Conservation (phyloP, 106 monocot species). For the Dendrobium chrysotoxum region DNA sequence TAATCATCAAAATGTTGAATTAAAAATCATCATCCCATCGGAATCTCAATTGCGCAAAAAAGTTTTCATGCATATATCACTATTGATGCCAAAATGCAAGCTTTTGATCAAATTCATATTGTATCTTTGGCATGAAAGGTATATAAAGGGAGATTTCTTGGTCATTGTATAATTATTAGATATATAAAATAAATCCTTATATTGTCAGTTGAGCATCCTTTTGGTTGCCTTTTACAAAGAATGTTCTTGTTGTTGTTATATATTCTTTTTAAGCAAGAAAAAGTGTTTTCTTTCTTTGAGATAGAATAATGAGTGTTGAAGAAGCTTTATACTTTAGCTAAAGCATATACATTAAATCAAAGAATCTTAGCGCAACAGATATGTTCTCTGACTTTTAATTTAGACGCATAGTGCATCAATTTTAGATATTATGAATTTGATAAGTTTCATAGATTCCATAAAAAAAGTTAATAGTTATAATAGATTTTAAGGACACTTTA, state of each 20-base stretch:
- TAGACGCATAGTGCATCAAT: too few relatives aligned
- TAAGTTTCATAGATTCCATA: too few relatives aligned
- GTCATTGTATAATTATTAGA: neutral
- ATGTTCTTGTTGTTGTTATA: neutral
- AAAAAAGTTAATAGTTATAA: too few relatives aligned
- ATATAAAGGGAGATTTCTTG: neutral
- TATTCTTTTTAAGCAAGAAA: neutral
- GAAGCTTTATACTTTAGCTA: neutral
- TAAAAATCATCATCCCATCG: too few relatives aligned
- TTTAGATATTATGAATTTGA: too few relatives aligned
- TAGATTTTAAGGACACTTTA: too few relatives aligned
- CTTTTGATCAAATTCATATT: neutral
- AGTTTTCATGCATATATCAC: too few relatives aligned
- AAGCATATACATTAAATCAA: neutral
- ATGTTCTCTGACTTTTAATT: too few relatives aligned
- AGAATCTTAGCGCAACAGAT: too few relatives aligned
- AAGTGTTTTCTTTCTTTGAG: neutral
- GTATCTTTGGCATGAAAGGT: neutral
- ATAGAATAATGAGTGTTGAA: neutral
- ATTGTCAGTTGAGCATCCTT: neutral
- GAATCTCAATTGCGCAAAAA: too few relatives aligned
- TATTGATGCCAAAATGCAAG: too few relatives aligned
- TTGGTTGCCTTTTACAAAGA: conserved; percentile 1
- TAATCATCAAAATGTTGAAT: too few relatives aligned
- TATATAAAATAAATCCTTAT: neutral